Conservation (phyloP, 192 early-diverging fungal genomes). For the Backusella circina region DNA sequence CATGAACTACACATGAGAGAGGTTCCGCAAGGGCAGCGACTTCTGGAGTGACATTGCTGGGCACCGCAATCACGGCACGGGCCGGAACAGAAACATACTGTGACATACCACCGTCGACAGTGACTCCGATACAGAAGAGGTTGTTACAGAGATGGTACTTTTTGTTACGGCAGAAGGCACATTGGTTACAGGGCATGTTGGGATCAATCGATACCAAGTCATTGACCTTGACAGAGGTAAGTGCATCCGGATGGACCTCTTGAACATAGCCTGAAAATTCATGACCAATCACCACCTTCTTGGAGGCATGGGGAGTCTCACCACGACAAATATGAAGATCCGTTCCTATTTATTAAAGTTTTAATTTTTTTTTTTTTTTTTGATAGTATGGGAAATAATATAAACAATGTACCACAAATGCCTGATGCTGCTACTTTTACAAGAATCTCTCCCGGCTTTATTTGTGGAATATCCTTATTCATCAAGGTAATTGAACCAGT, state of each 20-base stretch:
- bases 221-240: slow-evolving; percentile 25
- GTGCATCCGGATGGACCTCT: slow-evolving; percentile 35
- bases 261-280: slow-evolving; percentile 48
- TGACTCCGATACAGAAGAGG: slow-evolving; percentile 42
- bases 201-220: slow-evolving; percentile 49
- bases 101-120: slow-evolving; percentile 50
- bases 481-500: slow-evolving; percentile 37
- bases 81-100: slow-evolving; percentile 42
- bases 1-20: slow-evolving; percentile 50
- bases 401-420: slow-evolving; percentile 35
- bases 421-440: slow-evolving; percentile 50
- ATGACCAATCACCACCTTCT: slow-evolving; percentile 45
- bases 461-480: slow-evolving; percentile 29
- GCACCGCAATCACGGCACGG: slow-evolving; percentile 27
- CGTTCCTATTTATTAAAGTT: slow-evolving; percentile 27
- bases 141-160: slow-evolving; percentile 45
- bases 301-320: slow-evolving; percentile 46
- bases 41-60: slow-evolving; percentile 33
- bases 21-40: slow-evolving; percentile 49
- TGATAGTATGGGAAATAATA: slow-evolving; percentile 2
- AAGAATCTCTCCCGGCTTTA: slow-evolving; percentile 38
- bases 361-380: background rate
- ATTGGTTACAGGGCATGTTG: slow-evolving; percentile 44
- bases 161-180: slow-evolving; percentile 40
- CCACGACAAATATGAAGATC: slow-evolving; percentile 53